A percentile compares a stretch with the other conserved stretches of the same genome.
Evolutionary conservation across 306 rosid species (phyloP).

Genomic region (Mimosa pudica): DNA sequence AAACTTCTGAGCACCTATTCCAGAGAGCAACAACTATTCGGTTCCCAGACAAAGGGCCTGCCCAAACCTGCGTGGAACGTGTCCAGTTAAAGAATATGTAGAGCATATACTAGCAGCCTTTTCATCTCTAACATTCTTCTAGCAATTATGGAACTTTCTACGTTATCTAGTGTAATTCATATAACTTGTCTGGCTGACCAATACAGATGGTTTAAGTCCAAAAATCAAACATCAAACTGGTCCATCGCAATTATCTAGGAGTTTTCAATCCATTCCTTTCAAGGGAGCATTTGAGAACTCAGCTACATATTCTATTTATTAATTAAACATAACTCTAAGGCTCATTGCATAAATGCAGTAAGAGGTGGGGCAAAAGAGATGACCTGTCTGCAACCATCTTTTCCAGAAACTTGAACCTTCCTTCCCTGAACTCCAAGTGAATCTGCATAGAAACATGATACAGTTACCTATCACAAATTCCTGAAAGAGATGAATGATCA

Average conservation of each 20-base stretch:
- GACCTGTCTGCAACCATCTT: constrained; percentile 76
- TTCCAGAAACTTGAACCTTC: constrained; percentile 67
- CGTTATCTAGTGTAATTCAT: neutral
- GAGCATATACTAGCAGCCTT: neutral
- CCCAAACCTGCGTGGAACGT: constrained; percentile 74
- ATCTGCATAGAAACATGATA: constrained; percentile 52
- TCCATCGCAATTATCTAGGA: neutral
- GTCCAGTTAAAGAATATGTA: constrained; percentile 17
- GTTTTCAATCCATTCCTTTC: constrained; percentile 15
- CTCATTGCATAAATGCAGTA: constrained; percentile 2
- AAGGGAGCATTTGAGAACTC: neutral
- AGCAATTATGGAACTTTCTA: neutral
- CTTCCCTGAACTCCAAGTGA: constrained; percentile 95
- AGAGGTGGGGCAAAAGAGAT: constrained; percentile 30
- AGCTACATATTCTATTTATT: neutral
- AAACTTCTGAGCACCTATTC: constrained; percentile 73
- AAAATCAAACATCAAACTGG: constrained; percentile 16
- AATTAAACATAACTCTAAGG: neutral
- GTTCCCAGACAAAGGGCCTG: constrained; percentile 82
- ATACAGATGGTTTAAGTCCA: constrained; percentile 2
- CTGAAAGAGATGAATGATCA: constrained; percentile 9
- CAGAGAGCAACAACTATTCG: constrained; percentile 77
- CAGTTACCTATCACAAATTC: constrained; percentile 16
- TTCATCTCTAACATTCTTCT: neutral
- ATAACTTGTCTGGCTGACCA: neutral